Evolutionary conservation across 805 yeast species (phyloP).

Genomic region (Sugiyamaella smithiae): DNA sequence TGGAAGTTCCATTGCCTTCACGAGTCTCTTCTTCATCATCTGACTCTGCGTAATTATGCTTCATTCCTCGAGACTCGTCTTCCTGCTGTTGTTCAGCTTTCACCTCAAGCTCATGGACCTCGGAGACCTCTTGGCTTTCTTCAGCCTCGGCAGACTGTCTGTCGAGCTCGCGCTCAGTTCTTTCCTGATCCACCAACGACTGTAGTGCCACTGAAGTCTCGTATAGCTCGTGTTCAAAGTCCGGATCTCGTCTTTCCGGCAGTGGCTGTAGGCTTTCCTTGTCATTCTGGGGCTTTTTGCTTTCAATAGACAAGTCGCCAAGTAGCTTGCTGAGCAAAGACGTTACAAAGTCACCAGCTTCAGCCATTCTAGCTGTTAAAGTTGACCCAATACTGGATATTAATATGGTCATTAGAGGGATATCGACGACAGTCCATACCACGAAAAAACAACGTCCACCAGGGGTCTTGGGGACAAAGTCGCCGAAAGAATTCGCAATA

Average conservation of each 20-base stretch:
- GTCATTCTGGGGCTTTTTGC: not conserved
- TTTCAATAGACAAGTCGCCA: not conserved
- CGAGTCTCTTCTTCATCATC: not conserved
- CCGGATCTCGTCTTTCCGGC: not conserved
- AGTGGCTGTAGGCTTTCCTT: not conserved
- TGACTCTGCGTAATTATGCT: not conserved
- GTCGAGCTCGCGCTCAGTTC: not conserved
- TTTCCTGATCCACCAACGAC: not conserved
- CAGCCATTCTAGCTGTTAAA: not conserved
- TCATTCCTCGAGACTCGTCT: not conserved
- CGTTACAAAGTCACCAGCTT: not conserved
- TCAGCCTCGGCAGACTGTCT: not conserved
- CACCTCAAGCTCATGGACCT: not conserved
- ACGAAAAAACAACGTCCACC: conserved; percentile 74
- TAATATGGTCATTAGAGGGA: conserved; percentile 82
- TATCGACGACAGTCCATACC: conserved; percentile 76
- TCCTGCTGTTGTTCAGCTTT: not conserved
- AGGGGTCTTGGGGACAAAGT: conserved; percentile 56
- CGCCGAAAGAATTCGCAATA: conserved; percentile 85
- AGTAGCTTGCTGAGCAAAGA: not conserved
- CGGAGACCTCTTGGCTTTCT: not conserved
- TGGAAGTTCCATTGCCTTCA: not conserved
- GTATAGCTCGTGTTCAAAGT: conserved; percentile 1
- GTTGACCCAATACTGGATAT: conserved; percentile 8
- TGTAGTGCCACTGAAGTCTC: not conserved